These are phyloP conservation scores for Striga asiatica DNA, from an alignment of 257 asterid genomes.

Conservation along the genomic window DNA sequence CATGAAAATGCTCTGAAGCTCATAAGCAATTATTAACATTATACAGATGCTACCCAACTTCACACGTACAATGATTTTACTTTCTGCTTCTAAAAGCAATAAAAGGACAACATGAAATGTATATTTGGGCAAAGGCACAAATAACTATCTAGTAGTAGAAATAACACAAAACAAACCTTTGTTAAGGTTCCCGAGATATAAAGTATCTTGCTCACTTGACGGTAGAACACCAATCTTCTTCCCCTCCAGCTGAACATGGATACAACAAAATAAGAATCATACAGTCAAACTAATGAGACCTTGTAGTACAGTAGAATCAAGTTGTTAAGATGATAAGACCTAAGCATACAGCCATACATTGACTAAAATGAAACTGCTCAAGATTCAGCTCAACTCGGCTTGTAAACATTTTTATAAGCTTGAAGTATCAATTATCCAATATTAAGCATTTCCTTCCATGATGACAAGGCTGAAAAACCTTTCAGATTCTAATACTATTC, in stretches of 20 bases:
- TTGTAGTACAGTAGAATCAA: no score
- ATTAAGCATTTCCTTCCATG: no score
- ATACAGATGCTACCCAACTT: background rate
- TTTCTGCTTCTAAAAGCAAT: background rate
- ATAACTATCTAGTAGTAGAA: conserved; percentile 7
- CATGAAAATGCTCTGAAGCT: background rate
- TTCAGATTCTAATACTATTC: no score
- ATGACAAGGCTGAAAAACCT: no score
- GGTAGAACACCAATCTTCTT: conserved; percentile 82
- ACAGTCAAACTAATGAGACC: background rate
- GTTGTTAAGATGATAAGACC: background rate
- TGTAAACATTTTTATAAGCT: no score
- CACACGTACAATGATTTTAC: background rate
- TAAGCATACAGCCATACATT: no score
- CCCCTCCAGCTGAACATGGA: conserved; percentile 60
- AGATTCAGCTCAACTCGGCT: no score
- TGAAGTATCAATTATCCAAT: no score
- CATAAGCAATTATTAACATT: background rate
- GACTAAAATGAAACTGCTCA: background rate
- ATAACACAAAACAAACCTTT: conserved; percentile 50
- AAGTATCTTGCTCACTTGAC: conserved; percentile 61
- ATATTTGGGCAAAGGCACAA: background rate
- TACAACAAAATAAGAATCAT: no score
- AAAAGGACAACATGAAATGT: background rate
- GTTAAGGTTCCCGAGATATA: conserved; percentile 73